Evolutionary conservation across 2,329 filamentous ascomycete genomes (phyloP), one percentile per base, ranked within the genome.

Genomic region (Sclerotinia spermophila): DNA sequence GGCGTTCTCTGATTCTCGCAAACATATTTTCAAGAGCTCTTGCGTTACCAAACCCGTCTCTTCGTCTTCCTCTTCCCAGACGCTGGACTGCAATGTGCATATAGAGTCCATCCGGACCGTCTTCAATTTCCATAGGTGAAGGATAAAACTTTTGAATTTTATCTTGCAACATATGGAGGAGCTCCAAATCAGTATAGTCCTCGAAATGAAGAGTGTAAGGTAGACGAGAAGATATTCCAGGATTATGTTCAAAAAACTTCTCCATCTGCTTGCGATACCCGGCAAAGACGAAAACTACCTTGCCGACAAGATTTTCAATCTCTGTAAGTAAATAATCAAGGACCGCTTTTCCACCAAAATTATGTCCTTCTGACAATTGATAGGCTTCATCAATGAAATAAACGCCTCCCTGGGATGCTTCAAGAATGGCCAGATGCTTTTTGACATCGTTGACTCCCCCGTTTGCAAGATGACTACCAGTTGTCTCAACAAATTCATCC

Each of bases 331-430:
- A 81, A 72, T 85, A 92, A 72, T 95, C 91, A 0, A 95, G 81
- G 0, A 93, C 90, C 0, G 85, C 84, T 0, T 80, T 82, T 0
- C 91, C 91, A 0, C 86, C 86, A 3, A 78, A 75, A 33, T 81
- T 90, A 69, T 87, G 86, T 0, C 85, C 85, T 0, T 86, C 87
- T 0, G 87, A 84, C 0, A 95, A 82, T 73, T 94, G 91, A 75
- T 95, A 94, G 0, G 92, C 91, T 78, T 95, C 92, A 72, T 95
- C 92, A 33, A 95, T 90, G 76, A 95, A 94, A 1, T 93, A 76
- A 0, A 89, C 89, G 0, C 92, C 92, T 0, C 91, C 92, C 86
- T 81, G 13, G 86, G 0, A 89, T 88, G 88, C 82, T 5, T 87
- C 78, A 0, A 94, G 83, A 0, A 82, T 74, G 3, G 90, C 82